Percentiles rank a stretch among this genome's conserved stretches.
Conservation (phyloP, 208 protist genomes). For the Leptomonas pyrrhocoris region DNA sequence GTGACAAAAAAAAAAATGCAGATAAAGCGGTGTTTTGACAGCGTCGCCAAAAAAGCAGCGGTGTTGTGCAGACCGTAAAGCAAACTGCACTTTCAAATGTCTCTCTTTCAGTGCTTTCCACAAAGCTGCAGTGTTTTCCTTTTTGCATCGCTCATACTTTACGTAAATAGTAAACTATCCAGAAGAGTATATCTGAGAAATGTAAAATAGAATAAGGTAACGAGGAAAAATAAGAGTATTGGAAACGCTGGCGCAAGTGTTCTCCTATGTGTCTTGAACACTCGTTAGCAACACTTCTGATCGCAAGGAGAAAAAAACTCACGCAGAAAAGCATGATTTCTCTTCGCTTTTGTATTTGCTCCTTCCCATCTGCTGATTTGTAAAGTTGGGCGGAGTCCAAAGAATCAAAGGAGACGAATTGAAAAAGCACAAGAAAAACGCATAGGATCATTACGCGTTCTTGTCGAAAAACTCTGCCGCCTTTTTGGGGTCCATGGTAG, state of each 20-base stretch:
- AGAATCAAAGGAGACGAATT: constrained; percentile 1
- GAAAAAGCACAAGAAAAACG: constrained; percentile 9
- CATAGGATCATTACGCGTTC: constrained; percentile 41
- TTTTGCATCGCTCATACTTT: background rate
- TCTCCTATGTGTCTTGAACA: background rate
- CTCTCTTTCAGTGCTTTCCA: background rate
- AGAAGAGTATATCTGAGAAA: background rate
- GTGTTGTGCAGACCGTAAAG: background rate
- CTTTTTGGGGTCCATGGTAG: constrained; percentile 92
- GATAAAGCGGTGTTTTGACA: too few species aligned
- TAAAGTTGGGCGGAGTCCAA: background rate
- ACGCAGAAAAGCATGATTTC: background rate
- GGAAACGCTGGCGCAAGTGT: background rate
- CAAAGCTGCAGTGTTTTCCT: constrained; percentile 5
- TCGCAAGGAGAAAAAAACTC: background rate
- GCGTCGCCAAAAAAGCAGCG: too few species aligned
- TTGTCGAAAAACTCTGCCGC: constrained; percentile 94
- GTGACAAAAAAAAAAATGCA: too few species aligned
- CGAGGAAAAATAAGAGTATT: constrained; percentile 3
- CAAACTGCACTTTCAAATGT: background rate
- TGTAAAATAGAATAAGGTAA: background rate
- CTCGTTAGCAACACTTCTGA: too few species aligned
- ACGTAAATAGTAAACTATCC: too few species aligned
- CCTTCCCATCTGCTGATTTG: background rate
- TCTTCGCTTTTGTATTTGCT: background rate